Base-by-base conservation (phyloP, 129 eudicot genomes). In the Solidago caesia region DNA sequence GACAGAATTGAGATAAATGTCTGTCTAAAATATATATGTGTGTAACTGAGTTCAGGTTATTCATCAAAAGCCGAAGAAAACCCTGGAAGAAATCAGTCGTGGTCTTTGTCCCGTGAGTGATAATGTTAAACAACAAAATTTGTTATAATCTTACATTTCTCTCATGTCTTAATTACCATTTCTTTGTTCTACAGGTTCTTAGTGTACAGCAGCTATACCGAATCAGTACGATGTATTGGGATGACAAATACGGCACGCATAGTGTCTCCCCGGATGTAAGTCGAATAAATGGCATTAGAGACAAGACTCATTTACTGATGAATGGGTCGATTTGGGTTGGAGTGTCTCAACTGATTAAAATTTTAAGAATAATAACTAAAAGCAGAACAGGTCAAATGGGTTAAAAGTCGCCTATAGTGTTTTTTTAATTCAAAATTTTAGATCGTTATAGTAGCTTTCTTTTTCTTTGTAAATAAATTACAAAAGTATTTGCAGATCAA, bases 21-120 rank as follows among this genome's bases (percentile, higher is more conserved):
- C 59, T 15, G 64, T 57, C 56, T 42, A 49, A 49, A 41, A 42
- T 5, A 69, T 25, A 44, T 12, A 29, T 47, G 15, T 39, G 41
- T 45, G 33, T 39, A 52, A 14, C 71, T 79, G 33, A 48, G 44
- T 78, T 72, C 83, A 94, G 99, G 91, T 94, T 68, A 75, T 88
- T 25, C 97, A 94, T 83, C 99, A 90, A 74, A 94, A 94, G 81
- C 99, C 96, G n/a, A 94, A 70, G 75, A 77, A 77, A 69, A 70
- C 76, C 64, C 65, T 77, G 33, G 81, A 77, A 6, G 81, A 77
- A 75, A 87, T 94, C 84, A 85, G 99, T 64, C 96, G 72, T 43
- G 72, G 86, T 60, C 89, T 94, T 39, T 94, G 99, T 86, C 99
- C 99, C 3, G 99, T 94, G 71, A 91, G 94, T 93, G 8, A 58